These are phyloP conservation scores for Sarocladiaceae sp. DNA, from an alignment of 2,329 filamentous ascomycete species.

Conservation along the genomic window DNA sequence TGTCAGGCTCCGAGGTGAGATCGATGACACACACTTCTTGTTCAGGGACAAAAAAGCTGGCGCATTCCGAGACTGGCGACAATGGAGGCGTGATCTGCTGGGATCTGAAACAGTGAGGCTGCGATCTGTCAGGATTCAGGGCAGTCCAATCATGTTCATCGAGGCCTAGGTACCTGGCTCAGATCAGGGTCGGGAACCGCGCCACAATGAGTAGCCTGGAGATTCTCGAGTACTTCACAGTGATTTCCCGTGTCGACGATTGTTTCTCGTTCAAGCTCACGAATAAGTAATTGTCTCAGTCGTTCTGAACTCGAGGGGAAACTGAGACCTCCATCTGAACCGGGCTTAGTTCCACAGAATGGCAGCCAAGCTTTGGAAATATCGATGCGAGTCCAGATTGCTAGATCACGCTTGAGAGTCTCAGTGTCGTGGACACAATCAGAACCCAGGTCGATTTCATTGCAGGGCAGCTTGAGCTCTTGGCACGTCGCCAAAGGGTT, in stretches of 20 bases:
- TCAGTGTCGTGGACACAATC: constrained; percentile 17
- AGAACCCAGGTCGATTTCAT: constrained; percentile 20
- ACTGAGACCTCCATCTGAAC: constrained; percentile 22
- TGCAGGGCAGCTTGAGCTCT: constrained; percentile 15
- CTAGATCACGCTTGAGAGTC: constrained; percentile 17
- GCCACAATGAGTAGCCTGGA: neutral
- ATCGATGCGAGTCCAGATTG: constrained; percentile 15
- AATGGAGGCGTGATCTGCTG: constrained; percentile 22
- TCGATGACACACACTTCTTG: constrained; percentile 19
- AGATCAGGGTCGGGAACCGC: neutral
- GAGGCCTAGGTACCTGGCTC: too few species aligned
- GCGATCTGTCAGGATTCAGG: neutral
- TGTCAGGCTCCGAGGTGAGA: constrained; percentile 26
- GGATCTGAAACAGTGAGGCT: constrained; percentile 6
- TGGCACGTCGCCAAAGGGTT: neutral
- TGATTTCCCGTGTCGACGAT: constrained; percentile 2
- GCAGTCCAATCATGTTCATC: neutral
- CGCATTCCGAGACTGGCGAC: constrained; percentile 19
- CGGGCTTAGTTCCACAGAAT: constrained; percentile 16
- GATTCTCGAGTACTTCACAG: neutral
- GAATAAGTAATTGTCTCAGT: constrained; percentile 19
- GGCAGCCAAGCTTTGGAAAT: constrained; percentile 26
- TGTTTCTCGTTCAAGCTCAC: constrained; percentile 22
- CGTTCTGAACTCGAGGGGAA: constrained; percentile 19
- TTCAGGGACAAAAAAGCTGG: constrained; percentile 17